Evolutionary conservation across 2,329 filamentous ascomycete species (phyloP), one percentile per base, ranked within the genome.

Genomic region (Arthroderma uncinatum): DNA sequence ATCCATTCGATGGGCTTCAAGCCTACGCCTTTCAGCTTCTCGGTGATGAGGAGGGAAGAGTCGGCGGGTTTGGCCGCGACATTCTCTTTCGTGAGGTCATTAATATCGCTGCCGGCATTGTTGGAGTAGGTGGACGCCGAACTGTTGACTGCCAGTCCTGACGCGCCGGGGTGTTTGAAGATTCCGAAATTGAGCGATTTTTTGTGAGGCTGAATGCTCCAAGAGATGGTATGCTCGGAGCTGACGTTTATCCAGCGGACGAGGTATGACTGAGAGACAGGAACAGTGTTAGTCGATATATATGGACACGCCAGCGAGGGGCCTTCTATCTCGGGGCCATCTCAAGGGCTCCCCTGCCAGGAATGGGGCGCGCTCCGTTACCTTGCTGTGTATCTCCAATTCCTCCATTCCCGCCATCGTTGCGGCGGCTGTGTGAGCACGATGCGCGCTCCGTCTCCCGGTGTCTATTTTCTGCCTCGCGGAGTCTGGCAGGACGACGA

Each of bases 161-260:
- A 71, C 62, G 81, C 85, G 63, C 91, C 90, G 1, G 93, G 92
- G 71, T 97, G 93, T 71, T 96, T 97, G 74, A 98, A 94, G 67
- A 98, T 87, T 68, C 91, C 93, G 71, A 98, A 95, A 75, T 97
- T 96, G 73, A 98, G 86, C 59, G 92, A 96, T 75, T 96, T 97
- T 77, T 95, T 97, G 72, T 97, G 90, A 44, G 93, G 93, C 69
- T 97, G 91, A 39, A 98, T 83, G 67, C 89, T 96, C 93, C 93
- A 98, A 14, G 91, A 95, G 65, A 98, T 90, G 54, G 91, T 95
- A 71, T 95, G 86, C 56, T 87, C 87, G 62, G 89, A 85, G 57
- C 90, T 85, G 64, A 96, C 92, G 69, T 89, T 86, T 64, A 96
- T 88, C 92, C 93, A 98, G 68, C 93, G 89, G 58, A 98, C 89